These are phyloP conservation scores for Phellinidium pouzarii DNA, from an alignment of 1,284 basidiomycete species.

Conservation along the genomic window DNA sequence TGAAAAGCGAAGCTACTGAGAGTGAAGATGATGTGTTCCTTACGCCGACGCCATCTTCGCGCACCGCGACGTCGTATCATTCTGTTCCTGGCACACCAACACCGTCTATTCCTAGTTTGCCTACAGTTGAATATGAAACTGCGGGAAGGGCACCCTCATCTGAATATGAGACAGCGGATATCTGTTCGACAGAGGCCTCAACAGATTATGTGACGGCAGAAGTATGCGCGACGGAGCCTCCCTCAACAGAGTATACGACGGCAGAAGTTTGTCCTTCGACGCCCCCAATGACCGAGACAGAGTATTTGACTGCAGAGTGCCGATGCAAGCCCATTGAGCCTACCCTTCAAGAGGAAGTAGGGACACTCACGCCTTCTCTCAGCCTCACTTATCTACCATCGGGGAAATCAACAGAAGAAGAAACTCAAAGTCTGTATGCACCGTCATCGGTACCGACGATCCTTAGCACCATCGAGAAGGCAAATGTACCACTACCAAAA, in stretches of 20 bases:
- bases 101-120: conserved; percentile 9
- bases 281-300: conserved; percentile 29
- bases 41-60: conserved; percentile 10
- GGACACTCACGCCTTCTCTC: conserved; percentile 10
- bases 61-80: conserved; percentile 11
- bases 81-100: conserved; percentile 16
- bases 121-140: conserved; percentile 17
- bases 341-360: background rate
- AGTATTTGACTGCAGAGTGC: conserved; percentile 31
- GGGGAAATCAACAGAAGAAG: conserved; percentile 4
- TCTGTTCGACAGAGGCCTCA: conserved; percentile 20
- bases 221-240: conserved; percentile 43
- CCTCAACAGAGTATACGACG: conserved; percentile 42
- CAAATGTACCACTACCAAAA: conserved; percentile 8
- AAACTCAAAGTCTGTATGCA: conserved; percentile 15
- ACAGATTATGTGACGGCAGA: conserved; percentile 45
- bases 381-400: conserved; percentile 9
- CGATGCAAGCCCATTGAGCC: conserved; percentile 18
- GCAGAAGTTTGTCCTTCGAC: conserved; percentile 43
- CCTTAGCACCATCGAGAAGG: conserved; percentile 11
- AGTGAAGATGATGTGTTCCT: conserved; percentile 13
- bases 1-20: conserved; percentile 1
- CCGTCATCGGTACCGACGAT: conserved; percentile 20
- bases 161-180: conserved; percentile 21
- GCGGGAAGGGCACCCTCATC: conserved; percentile 1